phyloP scores from a whole-genome alignment of 495 filamentous ascomycete genomes.

The Annulohypoxylon nitens region DNA sequence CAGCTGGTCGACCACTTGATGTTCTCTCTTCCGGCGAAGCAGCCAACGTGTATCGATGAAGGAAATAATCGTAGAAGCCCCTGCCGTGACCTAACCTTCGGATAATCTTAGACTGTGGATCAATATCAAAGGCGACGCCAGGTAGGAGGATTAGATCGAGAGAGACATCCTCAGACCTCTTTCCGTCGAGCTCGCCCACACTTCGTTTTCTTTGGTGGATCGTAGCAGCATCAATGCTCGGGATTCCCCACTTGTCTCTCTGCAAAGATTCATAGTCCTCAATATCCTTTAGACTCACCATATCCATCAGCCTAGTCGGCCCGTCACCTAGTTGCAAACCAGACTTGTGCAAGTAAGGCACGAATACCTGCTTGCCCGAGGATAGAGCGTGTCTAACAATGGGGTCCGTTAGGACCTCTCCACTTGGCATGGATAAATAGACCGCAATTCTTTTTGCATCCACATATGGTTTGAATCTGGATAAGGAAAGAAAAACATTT shows the following conservation, averaged over 20 bases:
- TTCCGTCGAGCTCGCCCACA: slow-evolving; percentile 68
- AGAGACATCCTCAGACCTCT: slow-evolving; percentile 60
- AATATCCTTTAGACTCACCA: slow-evolving; percentile 81
- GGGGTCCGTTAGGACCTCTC: slow-evolving; percentile 82
- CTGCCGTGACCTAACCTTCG: slow-evolving; percentile 92
- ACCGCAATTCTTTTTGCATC: slow-evolving; percentile 81
- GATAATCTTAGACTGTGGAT: slow-evolving; percentile 61
- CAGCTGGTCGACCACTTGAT: slow-evolving; percentile 67
- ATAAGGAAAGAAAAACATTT: slow-evolving; percentile 68
- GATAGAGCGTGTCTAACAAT: slow-evolving; percentile 85
- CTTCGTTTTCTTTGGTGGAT: slow-evolving; percentile 74
- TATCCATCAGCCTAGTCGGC: slow-evolving; percentile 85
- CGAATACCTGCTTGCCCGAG: slow-evolving; percentile 85
- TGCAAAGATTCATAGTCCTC: slow-evolving; percentile 81
- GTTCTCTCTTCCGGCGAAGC: slow-evolving; percentile 57
- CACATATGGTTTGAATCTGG: slow-evolving; percentile 69
- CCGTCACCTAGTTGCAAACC: slow-evolving; percentile 57
- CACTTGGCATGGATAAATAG: slow-evolving; percentile 91
- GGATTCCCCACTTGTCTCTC: slow-evolving; percentile 92
- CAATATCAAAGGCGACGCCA: slow-evolving; percentile 89
- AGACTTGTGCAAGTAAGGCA: slow-evolving; percentile 84
- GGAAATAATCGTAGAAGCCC: slow-evolving; percentile 96
- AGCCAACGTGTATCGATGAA: slow-evolving; percentile 74
- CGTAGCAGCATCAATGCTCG: slow-evolving; percentile 74
- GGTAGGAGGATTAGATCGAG: slow-evolving; percentile 93